Evolutionary conservation across 2,329 filamentous ascomycete genomes (phyloP).

Genomic region (Penicillium sp.): DNA sequence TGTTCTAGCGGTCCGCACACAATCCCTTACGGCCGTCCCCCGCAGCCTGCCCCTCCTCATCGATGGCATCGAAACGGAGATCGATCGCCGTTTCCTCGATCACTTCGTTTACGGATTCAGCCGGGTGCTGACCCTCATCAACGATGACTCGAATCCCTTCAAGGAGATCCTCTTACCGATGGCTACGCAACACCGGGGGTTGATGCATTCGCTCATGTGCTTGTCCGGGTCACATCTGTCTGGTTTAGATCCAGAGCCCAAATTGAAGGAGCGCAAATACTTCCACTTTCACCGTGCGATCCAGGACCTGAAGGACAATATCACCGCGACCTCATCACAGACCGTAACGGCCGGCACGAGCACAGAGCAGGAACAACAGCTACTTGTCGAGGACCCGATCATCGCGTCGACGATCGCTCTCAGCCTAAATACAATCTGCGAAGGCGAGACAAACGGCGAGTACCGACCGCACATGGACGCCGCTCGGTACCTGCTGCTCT

Average conservation of each 20-base stretch:
- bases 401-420: conserved; percentile 63
- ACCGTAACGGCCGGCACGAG: conserved; percentile 8
- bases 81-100: conserved; percentile 78
- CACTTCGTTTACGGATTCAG: conserved; percentile 82
- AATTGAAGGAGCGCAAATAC: conserved; percentile 56
- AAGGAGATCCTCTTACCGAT: conserved; percentile 81
- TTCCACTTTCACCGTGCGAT: conserved; percentile 55
- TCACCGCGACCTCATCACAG: conserved; percentile 32
- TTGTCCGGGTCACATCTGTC: conserved; percentile 75
- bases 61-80: conserved; percentile 75
- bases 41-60: conserved; percentile 64
- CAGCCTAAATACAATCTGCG: conserved; percentile 63
- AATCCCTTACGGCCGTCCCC: conserved; percentile 38
- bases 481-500: conserved; percentile 71
- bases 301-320: conserved; percentile 43
- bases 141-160: conserved; percentile 80
- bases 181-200: conserved; percentile 73
- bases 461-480: conserved; percentile 79
- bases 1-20: conserved; percentile 33
- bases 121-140: conserved; percentile 77
- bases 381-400: conserved; percentile 58
- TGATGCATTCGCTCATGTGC: conserved; percentile 89
- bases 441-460: conserved; percentile 64
- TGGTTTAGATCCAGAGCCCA: conserved; percentile 53
- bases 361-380: conserved; percentile 33